Conservation (phyloP, 139 green algal species). For the Micromonas commoda region DNA sequence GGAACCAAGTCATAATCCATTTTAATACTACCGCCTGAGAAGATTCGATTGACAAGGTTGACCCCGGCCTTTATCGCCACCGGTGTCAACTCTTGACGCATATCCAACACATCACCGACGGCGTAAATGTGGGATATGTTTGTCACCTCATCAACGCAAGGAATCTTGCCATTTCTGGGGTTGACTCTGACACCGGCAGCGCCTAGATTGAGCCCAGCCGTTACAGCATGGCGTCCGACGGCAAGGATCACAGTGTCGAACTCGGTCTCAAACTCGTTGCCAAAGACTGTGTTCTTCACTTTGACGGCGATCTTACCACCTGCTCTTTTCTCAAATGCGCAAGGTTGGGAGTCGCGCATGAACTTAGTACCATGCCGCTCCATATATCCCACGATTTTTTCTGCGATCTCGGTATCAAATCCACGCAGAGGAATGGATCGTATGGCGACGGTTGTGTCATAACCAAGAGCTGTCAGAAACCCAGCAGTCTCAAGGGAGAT, state of each 20-base stretch:
- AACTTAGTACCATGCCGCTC: conserved; percentile 39
- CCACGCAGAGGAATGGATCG: conserved; percentile 47
- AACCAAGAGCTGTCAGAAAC: conserved; percentile 43
- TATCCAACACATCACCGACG: conserved; percentile 46
- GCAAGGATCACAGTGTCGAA: conserved; percentile 60
- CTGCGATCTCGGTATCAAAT: conserved; percentile 48
- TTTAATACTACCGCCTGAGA: conserved; percentile 8
- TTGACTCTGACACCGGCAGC: conserved; percentile 42
- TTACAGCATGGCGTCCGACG: conserved; percentile 43
- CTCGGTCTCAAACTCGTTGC: conserved; percentile 31
- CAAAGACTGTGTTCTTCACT: conserved; percentile 43
- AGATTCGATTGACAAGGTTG: conserved; percentile 42
- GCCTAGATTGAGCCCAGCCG: conserved; percentile 40
- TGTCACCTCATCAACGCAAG: conserved; percentile 42
- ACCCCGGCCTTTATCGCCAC: conserved; percentile 48
- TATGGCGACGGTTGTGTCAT: conserved; percentile 42
- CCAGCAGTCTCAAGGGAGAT: conserved; percentile 50
- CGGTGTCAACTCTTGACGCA: conserved; percentile 48
- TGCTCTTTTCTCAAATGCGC: conserved; percentile 42
- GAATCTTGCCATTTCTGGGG: conserved; percentile 47
- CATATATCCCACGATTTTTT: conserved; percentile 49
- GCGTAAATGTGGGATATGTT: conserved; percentile 47
- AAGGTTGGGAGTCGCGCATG: conserved; percentile 36
- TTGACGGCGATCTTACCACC: conserved; percentile 34
- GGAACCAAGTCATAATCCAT: conserved; percentile 52